A percentile compares a stretch with the other conserved stretches of the same genome.
Evolutionary conservation across 75 land plant genomes (phyloP).

Genomic region (Pinus taeda): DNA sequence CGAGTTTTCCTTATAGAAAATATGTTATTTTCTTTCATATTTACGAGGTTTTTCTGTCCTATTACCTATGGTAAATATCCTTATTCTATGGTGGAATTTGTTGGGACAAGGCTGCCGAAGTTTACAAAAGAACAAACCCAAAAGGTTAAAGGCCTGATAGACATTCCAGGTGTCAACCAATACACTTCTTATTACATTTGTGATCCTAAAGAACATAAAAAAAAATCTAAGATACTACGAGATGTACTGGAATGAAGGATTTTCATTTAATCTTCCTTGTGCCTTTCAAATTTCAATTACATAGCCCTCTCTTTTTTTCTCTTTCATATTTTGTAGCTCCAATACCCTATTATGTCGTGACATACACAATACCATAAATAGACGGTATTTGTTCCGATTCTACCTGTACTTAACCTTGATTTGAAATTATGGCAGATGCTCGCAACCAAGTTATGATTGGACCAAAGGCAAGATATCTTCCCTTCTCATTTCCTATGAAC

Average conservation of each 20-base stretch:
- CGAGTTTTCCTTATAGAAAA: no score
- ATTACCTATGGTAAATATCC: not conserved
- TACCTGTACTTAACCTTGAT: not conserved
- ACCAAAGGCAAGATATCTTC: conserved; percentile 36
- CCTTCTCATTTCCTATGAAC: no score
- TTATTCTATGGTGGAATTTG: not conserved
- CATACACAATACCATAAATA: no score
- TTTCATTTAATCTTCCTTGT: conserved; percentile 39
- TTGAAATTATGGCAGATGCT: conserved; percentile 24
- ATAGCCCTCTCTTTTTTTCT: not conserved
- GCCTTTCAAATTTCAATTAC: no score
- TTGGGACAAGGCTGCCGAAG: not conserved
- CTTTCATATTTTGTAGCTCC: not conserved
- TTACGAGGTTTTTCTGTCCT: not conserved
- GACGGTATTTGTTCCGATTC: not conserved
- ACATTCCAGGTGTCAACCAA: conserved; percentile 63
- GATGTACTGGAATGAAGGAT: conserved; percentile 56
- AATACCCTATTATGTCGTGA: no score
- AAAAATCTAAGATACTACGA: conserved; percentile 33
- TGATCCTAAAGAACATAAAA: conserved; percentile 24
- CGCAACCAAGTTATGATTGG: conserved; percentile 73
- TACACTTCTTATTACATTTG: conserved; percentile 62
- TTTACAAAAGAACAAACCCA: conserved; percentile 8
- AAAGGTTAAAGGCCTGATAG: conserved; percentile 58
- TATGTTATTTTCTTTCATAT: no score